Conservation (phyloP, 352 stramenopile genomes). For the Aphanomyces astaci region DNA sequence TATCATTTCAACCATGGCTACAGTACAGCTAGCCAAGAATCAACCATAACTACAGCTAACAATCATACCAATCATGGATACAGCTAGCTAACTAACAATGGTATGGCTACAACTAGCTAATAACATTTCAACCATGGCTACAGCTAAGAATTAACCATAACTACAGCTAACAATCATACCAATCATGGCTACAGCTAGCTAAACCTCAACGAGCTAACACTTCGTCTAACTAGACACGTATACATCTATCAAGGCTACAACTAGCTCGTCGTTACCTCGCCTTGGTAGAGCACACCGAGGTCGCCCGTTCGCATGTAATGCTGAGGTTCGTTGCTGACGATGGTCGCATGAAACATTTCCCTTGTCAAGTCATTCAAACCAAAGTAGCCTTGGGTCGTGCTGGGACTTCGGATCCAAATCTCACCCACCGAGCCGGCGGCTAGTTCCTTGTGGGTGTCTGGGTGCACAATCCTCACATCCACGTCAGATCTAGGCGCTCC, state of each 20-base stretch:
- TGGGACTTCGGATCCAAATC: conserved; percentile 82
- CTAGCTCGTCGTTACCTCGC: conserved; percentile 49
- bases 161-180: too few relatives aligned
- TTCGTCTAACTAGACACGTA: too few relatives aligned
- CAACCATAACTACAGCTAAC: too few relatives aligned
- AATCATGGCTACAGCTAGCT: too few relatives aligned
- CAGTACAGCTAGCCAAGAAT: too few relatives aligned
- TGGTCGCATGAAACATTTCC: conserved; percentile 82
- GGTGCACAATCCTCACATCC: conserved; percentile 91
- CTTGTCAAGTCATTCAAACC: conserved; percentile 72
- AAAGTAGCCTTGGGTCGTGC: conserved; percentile 94
- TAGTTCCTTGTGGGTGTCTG: conserved; percentile 44
- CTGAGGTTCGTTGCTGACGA: conserved; percentile 35
- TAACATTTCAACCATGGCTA: too few relatives aligned
- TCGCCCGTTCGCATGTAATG: conserved; percentile 94
- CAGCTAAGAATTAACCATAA: too few relatives aligned
- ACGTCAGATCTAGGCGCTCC: conserved; percentile 88
- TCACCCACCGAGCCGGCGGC: conserved; percentile 67
- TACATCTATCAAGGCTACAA: background rate
- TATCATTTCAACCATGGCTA: too few relatives aligned
- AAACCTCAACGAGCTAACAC: too few relatives aligned
- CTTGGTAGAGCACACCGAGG: conserved; percentile 94
- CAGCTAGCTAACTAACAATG: too few relatives aligned
- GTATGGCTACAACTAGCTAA: too few relatives aligned
- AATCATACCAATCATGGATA: too few relatives aligned